Evolutionary conservation across 2,329 filamentous ascomycete species (phyloP), one percentile per base, ranked within the genome.

Genomic region (Dothistroma septosporum): DNA sequence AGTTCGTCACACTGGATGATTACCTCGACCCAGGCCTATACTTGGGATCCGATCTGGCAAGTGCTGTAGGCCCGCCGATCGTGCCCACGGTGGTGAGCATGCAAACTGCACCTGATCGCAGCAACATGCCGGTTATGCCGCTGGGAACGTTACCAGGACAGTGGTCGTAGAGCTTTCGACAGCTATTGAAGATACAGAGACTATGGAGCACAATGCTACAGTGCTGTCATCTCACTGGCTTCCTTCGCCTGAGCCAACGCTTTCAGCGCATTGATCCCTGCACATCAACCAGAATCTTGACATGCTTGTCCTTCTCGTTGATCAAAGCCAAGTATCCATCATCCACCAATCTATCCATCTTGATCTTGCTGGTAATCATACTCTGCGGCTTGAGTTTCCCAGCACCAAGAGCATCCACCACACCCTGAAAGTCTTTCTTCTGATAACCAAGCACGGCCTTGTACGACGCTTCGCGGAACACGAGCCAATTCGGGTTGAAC

Each of bases 281-380:
- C 31, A 73, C 66, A 61, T 85, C 79, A 1, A 87, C 82, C 50
- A 87, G 64, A 32, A 87, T 83, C 74, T 87, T 87, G 31, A 87
- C 83, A 66, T 87, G 83, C 57, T 79, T 82, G 50, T 87, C 83
- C 67, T 84, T 85, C 63, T 87, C 80, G 7, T 82, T 73, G 35
- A 86, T 81, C 58, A 87, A 72, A 0, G 82, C 77, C 59, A 80
- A 77, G 64, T 87, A 83, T 0, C 84, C 85, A 41, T 82, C 78
- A 35, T 86, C 78, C 0, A 85, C 82, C 11, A 87, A 72, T 19
- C 83, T 76, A 21, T 84, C 79, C 46, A 87, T 74, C 53, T 75
- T 71, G 47, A 87, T 83, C 67, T 77, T 84, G 54, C 80, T 78
- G 0, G 85, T 87, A 47, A 88, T 85, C 85, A 88, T 87, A 32